phyloP scores from a whole-genome alignment of 2,329 filamentous ascomycete genomes.

The Phyllosticta capitalensis region DNA sequence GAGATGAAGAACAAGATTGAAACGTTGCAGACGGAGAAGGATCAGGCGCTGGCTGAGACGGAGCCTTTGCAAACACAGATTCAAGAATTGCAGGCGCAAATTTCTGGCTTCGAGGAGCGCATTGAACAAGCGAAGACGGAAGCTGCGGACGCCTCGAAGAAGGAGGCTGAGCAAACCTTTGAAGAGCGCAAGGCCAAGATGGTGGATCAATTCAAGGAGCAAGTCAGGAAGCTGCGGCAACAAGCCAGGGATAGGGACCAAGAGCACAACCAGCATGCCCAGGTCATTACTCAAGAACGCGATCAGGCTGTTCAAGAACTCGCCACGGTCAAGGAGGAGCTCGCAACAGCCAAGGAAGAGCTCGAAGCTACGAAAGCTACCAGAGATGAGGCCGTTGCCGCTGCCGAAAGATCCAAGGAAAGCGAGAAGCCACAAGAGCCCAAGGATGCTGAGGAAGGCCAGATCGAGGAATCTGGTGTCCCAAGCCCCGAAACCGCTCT shows the following conservation, averaged over 20 bases:
- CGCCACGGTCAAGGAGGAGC: slow-evolving; percentile 23
- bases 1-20: slow-evolving; percentile 72
- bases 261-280: slow-evolving; percentile 41
- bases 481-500: slow-evolving; percentile 16
- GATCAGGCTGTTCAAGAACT: slow-evolving; percentile 16
- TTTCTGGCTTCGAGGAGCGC: slow-evolving; percentile 39
- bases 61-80: slow-evolving; percentile 42
- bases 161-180: slow-evolving; percentile 34
- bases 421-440: slow-evolving; percentile 31
- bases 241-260: slow-evolving; percentile 40
- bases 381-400: slow-evolving; percentile 51
- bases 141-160: slow-evolving; percentile 23
- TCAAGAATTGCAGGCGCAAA: slow-evolving; percentile 37
- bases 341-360: slow-evolving; percentile 26
- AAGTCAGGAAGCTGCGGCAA: slow-evolving; percentile 52
- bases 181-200: slow-evolving; percentile 40
- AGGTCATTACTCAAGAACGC: slow-evolving; percentile 36
- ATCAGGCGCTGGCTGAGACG: slow-evolving; percentile 43
- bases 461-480: slow-evolving; percentile 1
- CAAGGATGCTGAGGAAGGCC: slow-evolving; percentile 33
- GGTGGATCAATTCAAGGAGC: slow-evolving; percentile 44
- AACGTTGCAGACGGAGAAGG: slow-evolving; percentile 42
- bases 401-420: slow-evolving; percentile 19
- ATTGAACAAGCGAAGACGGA: slow-evolving; percentile 27
- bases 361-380: slow-evolving; percentile 54